These are phyloP conservation scores for Sphaerulina vaccinii DNA, from an alignment of 2,329 filamentous ascomycete species.

Conservation along the genomic window DNA sequence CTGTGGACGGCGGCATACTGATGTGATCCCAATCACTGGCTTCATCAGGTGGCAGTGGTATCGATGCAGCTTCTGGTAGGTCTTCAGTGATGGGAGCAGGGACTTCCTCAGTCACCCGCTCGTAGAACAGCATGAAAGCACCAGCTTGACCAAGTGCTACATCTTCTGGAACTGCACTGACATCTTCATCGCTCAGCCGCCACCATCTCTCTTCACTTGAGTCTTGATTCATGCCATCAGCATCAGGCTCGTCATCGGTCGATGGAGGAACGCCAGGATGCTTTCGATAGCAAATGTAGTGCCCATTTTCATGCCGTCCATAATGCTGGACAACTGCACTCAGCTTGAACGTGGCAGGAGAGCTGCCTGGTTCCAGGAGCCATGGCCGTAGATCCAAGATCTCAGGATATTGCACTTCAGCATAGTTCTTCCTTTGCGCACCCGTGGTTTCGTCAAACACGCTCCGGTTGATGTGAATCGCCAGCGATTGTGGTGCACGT, in stretches of 20 bases:
- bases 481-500: constrained; percentile 74
- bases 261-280: constrained; percentile 47
- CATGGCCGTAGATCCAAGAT: constrained; percentile 76
- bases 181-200: constrained; percentile 85
- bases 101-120: constrained; percentile 48
- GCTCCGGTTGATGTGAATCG: constrained; percentile 86
- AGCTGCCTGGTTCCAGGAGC: constrained; percentile 59
- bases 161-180: constrained; percentile 70
- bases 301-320: constrained; percentile 88
- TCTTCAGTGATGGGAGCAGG: background rate
- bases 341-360: constrained; percentile 17
- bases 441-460: constrained; percentile 84
- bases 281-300: constrained; percentile 88
- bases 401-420: constrained; percentile 73
- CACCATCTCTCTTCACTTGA: constrained; percentile 68
- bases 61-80: constrained; percentile 15
- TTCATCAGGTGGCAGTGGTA: constrained; percentile 23
- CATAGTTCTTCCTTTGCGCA: constrained; percentile 77
- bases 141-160: constrained; percentile 72
- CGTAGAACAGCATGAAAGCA: constrained; percentile 98
- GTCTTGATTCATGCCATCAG: constrained; percentile 12
- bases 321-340: constrained; percentile 80
- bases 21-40: constrained; percentile 22
- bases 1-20: constrained; percentile 7
- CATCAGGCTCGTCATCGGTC: constrained; percentile 31